Evolutionary conservation across 306 rosid genomes (phyloP).

Genomic region (Clitoria ternatea): DNA sequence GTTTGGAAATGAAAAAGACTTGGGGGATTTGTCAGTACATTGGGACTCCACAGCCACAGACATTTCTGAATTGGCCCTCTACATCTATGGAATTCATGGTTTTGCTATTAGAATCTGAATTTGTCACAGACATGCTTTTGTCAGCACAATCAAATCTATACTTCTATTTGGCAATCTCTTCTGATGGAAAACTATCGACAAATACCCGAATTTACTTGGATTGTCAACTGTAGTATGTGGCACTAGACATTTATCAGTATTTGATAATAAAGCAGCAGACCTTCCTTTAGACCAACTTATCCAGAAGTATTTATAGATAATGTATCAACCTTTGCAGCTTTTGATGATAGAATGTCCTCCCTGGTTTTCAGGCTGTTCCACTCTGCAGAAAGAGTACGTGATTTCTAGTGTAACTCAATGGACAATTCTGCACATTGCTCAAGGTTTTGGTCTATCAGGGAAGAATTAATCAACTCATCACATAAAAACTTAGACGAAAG

Average conservation of each 20-base stretch:
- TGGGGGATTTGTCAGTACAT: slow-evolving; percentile 38
- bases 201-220: slow-evolving; percentile 35
- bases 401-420: slow-evolving; percentile 74
- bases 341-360: slow-evolving; percentile 74
- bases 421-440: slow-evolving; percentile 86
- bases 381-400: slow-evolving; percentile 65
- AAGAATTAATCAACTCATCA: slow-evolving; percentile 84
- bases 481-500: slow-evolving; percentile 78
- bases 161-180: slow-evolving; percentile 45
- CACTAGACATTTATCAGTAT: slow-evolving; percentile 36
- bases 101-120: slow-evolving; percentile 54
- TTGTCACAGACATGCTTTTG: slow-evolving; percentile 44
- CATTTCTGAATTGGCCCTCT: slow-evolving; percentile 39
- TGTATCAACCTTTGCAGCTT: slow-evolving; percentile 61
- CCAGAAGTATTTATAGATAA: slow-evolving; percentile 33
- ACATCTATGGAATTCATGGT: slow-evolving; percentile 34
- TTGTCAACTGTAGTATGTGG: slow-evolving; percentile 36
- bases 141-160: slow-evolving; percentile 45
- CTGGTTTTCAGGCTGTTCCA: slow-evolving; percentile 81
- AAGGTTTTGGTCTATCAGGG: slow-evolving; percentile 76
- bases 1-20: slow-evolving; percentile 38
- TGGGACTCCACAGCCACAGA: slow-evolving; percentile 39
- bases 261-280: slow-evolving; percentile 34
- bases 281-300: slow-evolving; percentile 53
- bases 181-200: slow-evolving; percentile 43